Evolutionary conservation across 1,284 basidiomycete genomes (phyloP), one percentile per base, ranked within the genome.

Genomic region (Naganishia cerealis): DNA sequence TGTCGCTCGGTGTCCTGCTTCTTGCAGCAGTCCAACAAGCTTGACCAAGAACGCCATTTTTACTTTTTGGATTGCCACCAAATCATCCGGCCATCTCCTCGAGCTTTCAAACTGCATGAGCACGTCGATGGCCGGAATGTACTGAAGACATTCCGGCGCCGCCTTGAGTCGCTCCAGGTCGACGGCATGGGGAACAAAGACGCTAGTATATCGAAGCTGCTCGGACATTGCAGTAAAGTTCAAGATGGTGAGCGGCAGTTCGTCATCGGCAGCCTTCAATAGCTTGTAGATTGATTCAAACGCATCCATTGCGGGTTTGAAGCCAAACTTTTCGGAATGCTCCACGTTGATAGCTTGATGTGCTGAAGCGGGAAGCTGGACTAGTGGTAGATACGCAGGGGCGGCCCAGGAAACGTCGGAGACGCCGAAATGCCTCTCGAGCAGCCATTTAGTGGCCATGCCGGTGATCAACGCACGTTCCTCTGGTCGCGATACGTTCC

Each of bases 71-170:
- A 98, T 90, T 0, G 94, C 93, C 18, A 84, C 85, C 1, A 99
- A 84, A 74, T 99, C 94, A 75, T 98, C 94, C 0, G 96, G 96
- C 96, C 96, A 99, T 72, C 87, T 86, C 0, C 89, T 88, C 0
- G 92, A 95, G 70, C 88, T 89, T 79, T 96, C 94, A 74, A 96
- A 94, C 78, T 94, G 90, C 48, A 97, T 78, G 29, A 91, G 78
- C 59, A 92, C 81, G 21, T 90, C 86, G 72, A 93, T 90, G 1
- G 85, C 83, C 0, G 88, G 86, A 12, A 88, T 76, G 75, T 88
- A 90, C 42, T 86, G 85, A 65, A 90, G 85, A 71, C 86, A 85
- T 21, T 80, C 78, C 1, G 82, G 80, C 0, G 78, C 57, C 80
- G 83, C 15, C 76, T 73, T 50, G 85, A 82, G 66, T 67, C 80